Evolutionary conservation across 345 rosid species (phyloP).

Genomic region (Camelina sativa): DNA sequence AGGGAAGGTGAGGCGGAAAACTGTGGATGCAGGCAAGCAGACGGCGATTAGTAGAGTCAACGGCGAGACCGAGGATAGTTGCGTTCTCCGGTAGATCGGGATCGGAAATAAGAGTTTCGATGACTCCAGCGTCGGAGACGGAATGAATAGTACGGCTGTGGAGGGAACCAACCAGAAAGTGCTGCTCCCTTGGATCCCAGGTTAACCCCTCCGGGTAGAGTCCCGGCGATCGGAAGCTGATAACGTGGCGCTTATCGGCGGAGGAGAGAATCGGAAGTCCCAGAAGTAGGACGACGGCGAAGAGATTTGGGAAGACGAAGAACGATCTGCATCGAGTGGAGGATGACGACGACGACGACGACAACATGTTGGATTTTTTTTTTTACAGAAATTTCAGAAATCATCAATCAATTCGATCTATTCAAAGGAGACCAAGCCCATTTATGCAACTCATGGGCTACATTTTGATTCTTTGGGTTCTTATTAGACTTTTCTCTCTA

Average conservation of each 20-base stretch:
- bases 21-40: constrained; percentile 68
- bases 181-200: constrained; percentile 73
- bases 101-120: constrained; percentile 62
- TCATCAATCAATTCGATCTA: neutral
- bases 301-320: constrained; percentile 2
- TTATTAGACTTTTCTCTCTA: too few species aligned
- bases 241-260: constrained; percentile 53
- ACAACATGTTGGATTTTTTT: constrained; percentile 36
- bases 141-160: constrained; percentile 61
- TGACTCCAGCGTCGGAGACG: constrained; percentile 83
- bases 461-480: neutral
- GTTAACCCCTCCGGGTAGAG: constrained; percentile 82
- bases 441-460: neutral
- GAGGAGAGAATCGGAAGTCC: constrained; percentile 31
- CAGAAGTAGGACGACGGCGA: constrained; percentile 22
- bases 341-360: neutral
- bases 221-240: constrained; percentile 65
- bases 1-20: constrained; percentile 58
- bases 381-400: neutral
- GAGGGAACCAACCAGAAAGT: constrained; percentile 83
- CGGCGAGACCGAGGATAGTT: constrained; percentile 60
- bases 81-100: constrained; percentile 64
- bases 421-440: neutral
- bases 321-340: constrained; percentile 18
- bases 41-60: constrained; percentile 63